Conservation (phyloP, 768 basidiomycete genomes). For the Psilocybe sp. region DNA sequence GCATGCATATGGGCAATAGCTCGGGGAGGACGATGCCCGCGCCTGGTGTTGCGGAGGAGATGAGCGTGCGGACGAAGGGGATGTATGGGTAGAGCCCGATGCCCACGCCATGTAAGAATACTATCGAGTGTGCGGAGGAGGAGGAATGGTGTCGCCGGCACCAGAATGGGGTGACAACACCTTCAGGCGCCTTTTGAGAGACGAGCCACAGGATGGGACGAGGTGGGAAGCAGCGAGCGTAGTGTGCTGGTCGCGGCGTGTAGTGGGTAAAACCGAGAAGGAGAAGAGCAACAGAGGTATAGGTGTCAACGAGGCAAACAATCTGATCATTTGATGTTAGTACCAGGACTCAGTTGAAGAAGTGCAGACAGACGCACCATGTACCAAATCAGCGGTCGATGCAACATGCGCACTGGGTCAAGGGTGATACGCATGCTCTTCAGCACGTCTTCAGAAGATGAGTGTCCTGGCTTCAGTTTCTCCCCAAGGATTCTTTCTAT, state of each 20-base stretch:
- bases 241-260: constrained; percentile 24
- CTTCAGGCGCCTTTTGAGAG: constrained; percentile 38
- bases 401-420: constrained; percentile 52
- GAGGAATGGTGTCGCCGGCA: constrained; percentile 41
- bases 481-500: constrained; percentile 40
- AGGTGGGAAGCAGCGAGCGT: constrained; percentile 49
- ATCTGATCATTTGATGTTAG: constrained; percentile 33
- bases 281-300: constrained; percentile 37
- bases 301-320: constrained; percentile 47
- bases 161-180: constrained; percentile 34
- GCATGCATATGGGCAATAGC: constrained; percentile 57
- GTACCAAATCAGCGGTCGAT: constrained; percentile 68
- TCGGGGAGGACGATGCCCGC: constrained; percentile 60
- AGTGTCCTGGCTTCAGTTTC: constrained; percentile 38
- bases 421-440: constrained; percentile 50
- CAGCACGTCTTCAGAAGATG: constrained; percentile 21
- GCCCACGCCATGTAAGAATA: constrained; percentile 73
- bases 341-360: not conserved
- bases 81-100: constrained; percentile 62
- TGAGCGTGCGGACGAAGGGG: constrained; percentile 46
- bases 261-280: constrained; percentile 54
- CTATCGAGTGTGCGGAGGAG: constrained; percentile 42
- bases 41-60: constrained; percentile 37
- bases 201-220: constrained; percentile 43
- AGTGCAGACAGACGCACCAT: constrained; percentile 33